Base-by-base conservation (phyloP, 2,329 filamentous ascomycete species). In the Lecanoromycetidae sp. region DNA sequence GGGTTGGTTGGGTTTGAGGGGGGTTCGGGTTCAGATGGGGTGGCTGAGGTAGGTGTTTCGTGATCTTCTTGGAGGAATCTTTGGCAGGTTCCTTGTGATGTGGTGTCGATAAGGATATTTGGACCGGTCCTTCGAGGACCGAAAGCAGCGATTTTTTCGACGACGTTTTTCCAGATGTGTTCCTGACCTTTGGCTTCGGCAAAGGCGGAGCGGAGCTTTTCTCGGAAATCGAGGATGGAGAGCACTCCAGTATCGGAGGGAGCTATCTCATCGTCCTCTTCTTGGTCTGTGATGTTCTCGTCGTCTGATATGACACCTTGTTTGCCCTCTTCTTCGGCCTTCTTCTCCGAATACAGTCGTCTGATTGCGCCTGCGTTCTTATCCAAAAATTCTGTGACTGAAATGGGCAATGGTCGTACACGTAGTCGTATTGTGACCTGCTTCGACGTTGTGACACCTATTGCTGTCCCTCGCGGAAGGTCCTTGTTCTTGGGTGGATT, bases 21-120 rank as follows among this genome's bases (percentile, higher is more conserved):
- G 30, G 56, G 55, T 30, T 59, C 51, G 29, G 10, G 20, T 5
- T 57, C 53, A 34, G 17, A 34, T 40, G 9, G 22, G 22, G 25
- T 17, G 13, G 17, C 22, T 3, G 30, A 12, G n/a, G 19, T 35
- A 10, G 30, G 4, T 6, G n/a, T 34, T 40, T 39, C 32, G 32
- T 46, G 41, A 5, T 48, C 7, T 36, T 69, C 66, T 23, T 62
- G 56, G 25, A 70, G 55, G 56, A 86, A 80, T 67, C 79, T 84
- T 39, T 81, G 73, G 55, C 85, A 84, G 34, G 83, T 77, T 29
- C 79, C 76, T 15, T 77, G 76, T 33, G 76, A 71, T 0, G 90
- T 95, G 3, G 78, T 73, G 61, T 98, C 91, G 49, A 98, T 78
- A 5, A 98, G 72, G 4, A 98, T 66, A 61, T 98, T 98, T 1